Percentiles rank a stretch among this genome's conserved stretches.
These are phyloP conservation scores for Helianthus annuus DNA, from an alignment of 129 eudicot species.

Conservation along the genomic window DNA sequence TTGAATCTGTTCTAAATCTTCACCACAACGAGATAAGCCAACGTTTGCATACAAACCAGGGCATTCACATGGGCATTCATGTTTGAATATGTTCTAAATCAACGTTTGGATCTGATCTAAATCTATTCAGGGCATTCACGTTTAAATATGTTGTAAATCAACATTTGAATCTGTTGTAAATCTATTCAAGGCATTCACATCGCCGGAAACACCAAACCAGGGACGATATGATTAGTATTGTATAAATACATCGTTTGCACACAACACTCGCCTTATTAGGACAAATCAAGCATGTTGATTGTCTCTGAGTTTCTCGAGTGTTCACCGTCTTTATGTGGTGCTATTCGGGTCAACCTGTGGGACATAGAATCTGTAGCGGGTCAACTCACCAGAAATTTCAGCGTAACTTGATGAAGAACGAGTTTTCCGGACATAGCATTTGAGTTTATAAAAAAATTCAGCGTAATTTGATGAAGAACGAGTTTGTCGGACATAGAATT, in stretches of 20 bases:
- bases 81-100: no score
- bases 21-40: constrained; percentile 62
- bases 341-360: constrained; percentile 95
- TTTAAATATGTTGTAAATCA: no score
- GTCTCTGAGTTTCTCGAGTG: constrained; percentile 92
- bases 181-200: no score
- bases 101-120: constrained; percentile 47
- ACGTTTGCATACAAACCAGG: constrained; percentile 68
- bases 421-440: no score
- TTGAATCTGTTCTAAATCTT: constrained; percentile 57
- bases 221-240: constrained; percentile 87
- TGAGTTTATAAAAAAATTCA: no score
- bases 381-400: constrained; percentile 12
- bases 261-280: constrained; percentile 59
- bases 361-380: constrained; percentile 67
- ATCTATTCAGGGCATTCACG: neutral
- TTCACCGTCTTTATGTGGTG: constrained; percentile 90
- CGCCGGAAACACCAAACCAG: constrained; percentile 23
- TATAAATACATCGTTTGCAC: constrained; percentile 87
- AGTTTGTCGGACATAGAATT: no score
- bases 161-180: constrained; percentile 46
- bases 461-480: no score
- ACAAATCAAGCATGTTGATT: constrained; percentile 70
- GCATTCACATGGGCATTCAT: constrained; percentile 18
- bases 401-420: no score